Conservation (phyloP, 495 filamentous ascomycete species). For the Evernia prunastri region DNA sequence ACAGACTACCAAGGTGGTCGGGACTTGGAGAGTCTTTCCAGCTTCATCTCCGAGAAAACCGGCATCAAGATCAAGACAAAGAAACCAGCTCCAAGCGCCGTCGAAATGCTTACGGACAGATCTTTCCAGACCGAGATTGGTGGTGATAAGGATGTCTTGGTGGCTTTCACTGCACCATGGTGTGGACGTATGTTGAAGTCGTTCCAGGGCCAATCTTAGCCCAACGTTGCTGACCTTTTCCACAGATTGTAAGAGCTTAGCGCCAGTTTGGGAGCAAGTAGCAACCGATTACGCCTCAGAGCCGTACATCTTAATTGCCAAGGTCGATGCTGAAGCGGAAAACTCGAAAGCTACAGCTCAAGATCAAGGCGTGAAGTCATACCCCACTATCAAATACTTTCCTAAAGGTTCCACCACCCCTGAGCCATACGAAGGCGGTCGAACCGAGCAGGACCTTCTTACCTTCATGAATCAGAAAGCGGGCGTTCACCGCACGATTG, state of each 20-base stretch:
- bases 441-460: constrained; percentile 69
- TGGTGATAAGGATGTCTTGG: constrained; percentile 80
- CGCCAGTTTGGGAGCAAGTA: constrained; percentile 82
- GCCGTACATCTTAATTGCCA: constrained; percentile 72
- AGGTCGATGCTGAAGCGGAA: constrained; percentile 87
- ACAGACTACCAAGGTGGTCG: constrained; percentile 79
- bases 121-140: constrained; percentile 75
- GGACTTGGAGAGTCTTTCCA: constrained; percentile 76
- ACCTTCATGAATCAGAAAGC: constrained; percentile 82
- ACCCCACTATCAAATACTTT: constrained; percentile 98
- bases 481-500: constrained; percentile 76
- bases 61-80: constrained; percentile 68
- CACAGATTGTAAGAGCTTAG: constrained; percentile 91
- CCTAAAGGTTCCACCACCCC: constrained; percentile 74
- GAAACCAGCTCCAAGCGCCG: constrained; percentile 63
- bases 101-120: constrained; percentile 72
- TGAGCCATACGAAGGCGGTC: constrained; percentile 67
- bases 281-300: constrained; percentile 78
- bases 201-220: constrained; percentile 10
- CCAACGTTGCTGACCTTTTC: constrained; percentile 24
- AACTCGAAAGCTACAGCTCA: constrained; percentile 70
- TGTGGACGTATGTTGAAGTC: constrained; percentile 73
- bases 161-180: constrained; percentile 96
- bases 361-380: constrained; percentile 72
- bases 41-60: constrained; percentile 83